Evolutionary conservation across 2,329 filamentous ascomycete species (phyloP).

Genomic region (Aurifilum marmelostoma): DNA sequence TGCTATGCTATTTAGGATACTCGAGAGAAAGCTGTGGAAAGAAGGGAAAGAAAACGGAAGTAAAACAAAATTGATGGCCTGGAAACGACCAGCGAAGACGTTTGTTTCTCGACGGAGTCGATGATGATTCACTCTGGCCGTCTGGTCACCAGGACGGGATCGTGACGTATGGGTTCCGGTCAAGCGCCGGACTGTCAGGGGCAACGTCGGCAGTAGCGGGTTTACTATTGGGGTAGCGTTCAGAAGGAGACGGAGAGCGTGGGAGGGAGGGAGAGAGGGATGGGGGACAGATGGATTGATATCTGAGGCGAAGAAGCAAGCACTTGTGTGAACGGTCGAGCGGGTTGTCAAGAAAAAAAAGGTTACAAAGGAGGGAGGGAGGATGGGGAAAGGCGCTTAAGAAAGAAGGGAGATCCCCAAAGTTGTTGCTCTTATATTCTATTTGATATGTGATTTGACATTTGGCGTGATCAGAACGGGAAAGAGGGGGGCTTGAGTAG

Average conservation of each 20-base stretch:
- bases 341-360: not conserved
- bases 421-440: not conserved
- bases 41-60: slow-evolving; percentile 18
- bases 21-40: slow-evolving; percentile 35
- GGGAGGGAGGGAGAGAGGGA: not conserved
- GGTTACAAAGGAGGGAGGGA: not conserved
- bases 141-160: not conserved
- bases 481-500: slow-evolving; percentile 13
- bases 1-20: slow-evolving; percentile 56
- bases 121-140: not conserved
- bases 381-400: not conserved
- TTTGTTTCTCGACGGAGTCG: not conserved
- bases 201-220: not conserved
- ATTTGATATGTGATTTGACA: slow-evolving; percentile 1
- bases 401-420: not conserved
- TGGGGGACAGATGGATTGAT: not conserved
- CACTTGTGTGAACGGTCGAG: not conserved
- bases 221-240: not conserved
- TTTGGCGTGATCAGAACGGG: slow-evolving; percentile 5
- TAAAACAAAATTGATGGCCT: slow-evolving; percentile 19
- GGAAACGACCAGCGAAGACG: slow-evolving; percentile 2
- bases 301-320: not conserved
- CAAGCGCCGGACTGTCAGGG: not conserved
- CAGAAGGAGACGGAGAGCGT: not conserved
- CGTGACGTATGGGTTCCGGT: slow-evolving; percentile 1